Conservation (phyloP, 345 rosid genomes). For the Eutrema yunnanense region DNA sequence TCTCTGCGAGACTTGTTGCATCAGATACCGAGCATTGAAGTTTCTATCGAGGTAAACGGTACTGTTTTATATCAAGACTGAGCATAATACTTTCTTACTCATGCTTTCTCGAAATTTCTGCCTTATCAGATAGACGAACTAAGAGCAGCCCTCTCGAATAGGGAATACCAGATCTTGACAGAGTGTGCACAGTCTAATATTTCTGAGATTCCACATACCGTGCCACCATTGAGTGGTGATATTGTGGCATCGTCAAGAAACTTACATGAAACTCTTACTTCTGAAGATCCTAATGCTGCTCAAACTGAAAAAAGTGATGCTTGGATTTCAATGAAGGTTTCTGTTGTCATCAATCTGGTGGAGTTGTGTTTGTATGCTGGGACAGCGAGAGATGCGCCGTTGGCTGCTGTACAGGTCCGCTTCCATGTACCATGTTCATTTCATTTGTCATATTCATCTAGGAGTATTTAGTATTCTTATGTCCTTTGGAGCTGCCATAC, state of each 20-base stretch:
- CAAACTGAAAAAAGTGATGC: conserved; percentile 33
- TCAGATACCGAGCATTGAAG: conserved; percentile 73
- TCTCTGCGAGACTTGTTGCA: conserved; percentile 87
- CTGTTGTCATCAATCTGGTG: conserved; percentile 61
- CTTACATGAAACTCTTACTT: conserved; percentile 37
- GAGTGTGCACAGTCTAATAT: conserved; percentile 87
- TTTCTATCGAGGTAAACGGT: conserved; percentile 54
- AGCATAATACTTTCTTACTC: conserved; percentile 5
- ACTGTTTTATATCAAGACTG: conserved; percentile 13
- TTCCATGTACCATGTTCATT: conserved; percentile 13
- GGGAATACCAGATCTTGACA: conserved; percentile 81
- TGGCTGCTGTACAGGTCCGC: conserved; percentile 77
- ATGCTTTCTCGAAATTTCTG: conserved; percentile 20
- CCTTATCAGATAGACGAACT: conserved; percentile 70
- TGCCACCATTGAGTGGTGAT: conserved; percentile 50
- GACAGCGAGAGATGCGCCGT: conserved; percentile 57
- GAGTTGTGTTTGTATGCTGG: conserved; percentile 77
- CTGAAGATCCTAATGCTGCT: conserved; percentile 35
- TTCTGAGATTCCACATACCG: conserved; percentile 63
- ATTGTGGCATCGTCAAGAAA: conserved; percentile 40
- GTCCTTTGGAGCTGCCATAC: background rate
- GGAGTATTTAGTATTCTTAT: conserved; percentile 6
- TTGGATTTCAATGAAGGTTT: conserved; percentile 69
- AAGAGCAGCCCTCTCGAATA: conserved; percentile 73
- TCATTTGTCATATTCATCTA: conserved; percentile 13